These are phyloP conservation scores for Colletotrichum sp. DNA, from an alignment of 2,329 filamentous ascomycete genomes.

Conservation along the genomic window DNA sequence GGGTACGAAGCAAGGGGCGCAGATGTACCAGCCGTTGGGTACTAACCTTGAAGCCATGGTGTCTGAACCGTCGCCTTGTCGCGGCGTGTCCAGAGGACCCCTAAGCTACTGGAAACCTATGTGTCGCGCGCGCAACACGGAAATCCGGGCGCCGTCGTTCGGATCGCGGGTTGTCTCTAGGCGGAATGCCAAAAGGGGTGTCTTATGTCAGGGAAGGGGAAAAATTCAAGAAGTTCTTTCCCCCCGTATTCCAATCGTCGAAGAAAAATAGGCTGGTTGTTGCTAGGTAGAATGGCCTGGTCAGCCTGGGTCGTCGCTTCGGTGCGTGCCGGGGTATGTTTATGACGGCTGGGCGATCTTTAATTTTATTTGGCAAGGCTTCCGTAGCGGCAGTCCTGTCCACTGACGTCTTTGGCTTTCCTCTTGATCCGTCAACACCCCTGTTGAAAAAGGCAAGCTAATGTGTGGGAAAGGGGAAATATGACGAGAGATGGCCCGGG, in stretches of 20 bases:
- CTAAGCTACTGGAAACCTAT: not conserved
- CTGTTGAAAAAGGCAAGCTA: not conserved
- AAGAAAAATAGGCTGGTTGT: not conserved
- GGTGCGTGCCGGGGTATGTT: not conserved
- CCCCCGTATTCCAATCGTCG: not conserved
- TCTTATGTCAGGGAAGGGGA: not conserved
- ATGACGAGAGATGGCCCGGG: not conserved
- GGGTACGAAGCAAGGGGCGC: slow-evolving; percentile 3
- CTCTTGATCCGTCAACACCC: not conserved
- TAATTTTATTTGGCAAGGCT: slow-evolving; percentile 1
- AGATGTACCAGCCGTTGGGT: slow-evolving; percentile 18
- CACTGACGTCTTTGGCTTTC: not conserved
- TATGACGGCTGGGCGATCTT: slow-evolving; percentile 17
- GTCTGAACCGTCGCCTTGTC: not conserved
- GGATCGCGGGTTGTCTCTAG: not conserved
- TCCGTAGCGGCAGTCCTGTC: slow-evolving; percentile 8
- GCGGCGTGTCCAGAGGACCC: not conserved
- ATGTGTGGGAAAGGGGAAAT: not conserved
- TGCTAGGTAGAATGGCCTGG: not conserved
- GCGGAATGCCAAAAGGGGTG: not conserved
- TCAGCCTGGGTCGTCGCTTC: not conserved
- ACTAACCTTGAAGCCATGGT: slow-evolving; percentile 22
- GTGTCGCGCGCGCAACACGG: not conserved
- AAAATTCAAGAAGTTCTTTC: not conserved
- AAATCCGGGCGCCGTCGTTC: not conserved